Evolutionary conservation across 257 asterid genomes (phyloP).

Genomic region (Nicotiana benthamiana): DNA sequence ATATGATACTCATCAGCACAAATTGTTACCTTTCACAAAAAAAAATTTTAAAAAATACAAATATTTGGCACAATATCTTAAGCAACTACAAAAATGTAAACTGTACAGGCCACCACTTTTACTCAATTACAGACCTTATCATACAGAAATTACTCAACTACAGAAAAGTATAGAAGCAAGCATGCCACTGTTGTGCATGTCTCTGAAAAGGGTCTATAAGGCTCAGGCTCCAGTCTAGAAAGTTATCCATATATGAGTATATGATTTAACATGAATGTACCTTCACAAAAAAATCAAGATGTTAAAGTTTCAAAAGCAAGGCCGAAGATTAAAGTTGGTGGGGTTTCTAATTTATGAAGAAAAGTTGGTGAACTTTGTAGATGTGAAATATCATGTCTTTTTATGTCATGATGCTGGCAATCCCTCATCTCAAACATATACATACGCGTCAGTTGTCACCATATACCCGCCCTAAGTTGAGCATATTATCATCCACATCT

Average conservation of each 20-base stretch:
- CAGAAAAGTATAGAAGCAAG: neutral
- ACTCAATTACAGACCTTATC: neutral
- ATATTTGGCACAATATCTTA: neutral
- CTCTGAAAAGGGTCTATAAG: neutral
- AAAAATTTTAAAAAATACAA: neutral
- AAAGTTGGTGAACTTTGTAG: neutral
- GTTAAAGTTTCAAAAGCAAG: neutral
- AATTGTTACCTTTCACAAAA: neutral
- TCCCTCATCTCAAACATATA: neutral
- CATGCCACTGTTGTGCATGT: neutral
- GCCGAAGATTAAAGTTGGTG: neutral
- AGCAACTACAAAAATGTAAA: neutral
- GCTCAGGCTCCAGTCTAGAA: neutral
- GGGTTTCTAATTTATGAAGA: neutral
- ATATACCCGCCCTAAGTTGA: neutral
- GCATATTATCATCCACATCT: neutral
- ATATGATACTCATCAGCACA: neutral
- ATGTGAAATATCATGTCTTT: neutral
- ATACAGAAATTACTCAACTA: neutral
- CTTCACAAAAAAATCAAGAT: neutral
- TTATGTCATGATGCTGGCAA: slow-evolving; percentile 1
- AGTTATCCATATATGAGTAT: neutral
- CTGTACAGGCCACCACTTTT: neutral
- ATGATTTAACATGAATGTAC: slow-evolving; percentile 2
- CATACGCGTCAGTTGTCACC: neutral